Evolutionary conservation across 2,329 filamentous ascomycete species (phyloP).

Genomic region (Curvularia spicifera): DNA sequence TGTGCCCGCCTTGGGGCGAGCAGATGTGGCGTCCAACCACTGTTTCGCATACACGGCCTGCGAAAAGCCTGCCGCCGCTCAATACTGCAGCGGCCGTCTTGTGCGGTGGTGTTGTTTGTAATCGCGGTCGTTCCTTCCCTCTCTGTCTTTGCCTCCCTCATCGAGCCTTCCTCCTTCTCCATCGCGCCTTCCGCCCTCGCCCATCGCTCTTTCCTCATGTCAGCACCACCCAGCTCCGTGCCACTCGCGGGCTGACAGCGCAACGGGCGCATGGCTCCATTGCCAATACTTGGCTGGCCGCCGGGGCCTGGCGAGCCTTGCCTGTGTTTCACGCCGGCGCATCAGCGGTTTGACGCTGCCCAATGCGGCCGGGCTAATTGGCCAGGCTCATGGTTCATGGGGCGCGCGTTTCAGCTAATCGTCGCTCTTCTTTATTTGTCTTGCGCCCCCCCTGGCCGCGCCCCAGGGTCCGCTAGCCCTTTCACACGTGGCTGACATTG

Average conservation of each 20-base stretch:
- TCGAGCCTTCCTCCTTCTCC: too few relatives aligned
- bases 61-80: too few relatives aligned
- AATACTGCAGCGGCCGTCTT: too few relatives aligned
- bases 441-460: not conserved
- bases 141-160: too few relatives aligned
- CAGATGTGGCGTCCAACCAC: conserved; percentile 27
- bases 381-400: conserved; percentile 26
- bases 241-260: not conserved
- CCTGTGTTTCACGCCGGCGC: conserved; percentile 38
- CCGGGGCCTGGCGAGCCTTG: conserved; percentile 19
- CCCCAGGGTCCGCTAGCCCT: not conserved
- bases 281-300: conserved; percentile 35
- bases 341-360: conserved; percentile 39
- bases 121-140: too few relatives aligned
- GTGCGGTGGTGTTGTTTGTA: too few relatives aligned
- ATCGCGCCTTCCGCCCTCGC: too few relatives aligned
- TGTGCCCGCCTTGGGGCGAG: conserved; percentile 22
- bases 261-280: conserved; percentile 17
- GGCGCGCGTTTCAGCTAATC: conserved; percentile 25
- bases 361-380: conserved; percentile 28
- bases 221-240: not conserved
- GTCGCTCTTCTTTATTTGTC: not conserved
- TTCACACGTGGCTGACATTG: not conserved
- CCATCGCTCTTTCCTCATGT: not conserved
- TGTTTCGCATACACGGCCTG: conserved; percentile 33